Conservation (phyloP, 2,329 filamentous ascomycete species). For the Saccharata proteae region DNA sequence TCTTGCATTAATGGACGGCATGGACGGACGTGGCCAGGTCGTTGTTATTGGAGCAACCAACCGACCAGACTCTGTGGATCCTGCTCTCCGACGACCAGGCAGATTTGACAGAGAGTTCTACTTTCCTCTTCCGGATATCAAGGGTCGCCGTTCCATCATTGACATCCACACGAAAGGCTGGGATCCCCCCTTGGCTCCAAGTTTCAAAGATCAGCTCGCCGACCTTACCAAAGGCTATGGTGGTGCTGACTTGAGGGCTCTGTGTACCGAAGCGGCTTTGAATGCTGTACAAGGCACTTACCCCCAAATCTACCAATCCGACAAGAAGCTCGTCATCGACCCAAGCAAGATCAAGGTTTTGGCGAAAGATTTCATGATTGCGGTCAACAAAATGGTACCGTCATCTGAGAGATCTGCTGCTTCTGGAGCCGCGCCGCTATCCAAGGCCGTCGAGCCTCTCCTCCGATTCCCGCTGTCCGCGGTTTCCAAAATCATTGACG, state of each 20-base stretch:
- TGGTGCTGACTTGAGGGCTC: conserved; percentile 82
- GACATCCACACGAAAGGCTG: conserved; percentile 93
- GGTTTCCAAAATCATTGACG: conserved; percentile 59
- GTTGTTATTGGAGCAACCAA: conserved; percentile 99
- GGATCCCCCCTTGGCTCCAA: conserved; percentile 60
- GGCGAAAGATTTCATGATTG: conserved; percentile 94
- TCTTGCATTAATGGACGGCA: conserved; percentile 91
- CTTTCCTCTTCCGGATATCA: conserved; percentile 77
- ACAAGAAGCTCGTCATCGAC: conserved; percentile 81
- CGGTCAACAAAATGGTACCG: conserved; percentile 89
- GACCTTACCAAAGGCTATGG: conserved; percentile 92
- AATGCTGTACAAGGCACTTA: conserved; percentile 94
- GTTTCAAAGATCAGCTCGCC: conserved; percentile 74
- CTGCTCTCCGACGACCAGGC: conserved; percentile 83
- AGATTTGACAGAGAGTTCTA: conserved; percentile 97
- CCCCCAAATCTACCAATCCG: conserved; percentile 87
- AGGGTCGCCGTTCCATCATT: conserved; percentile 72
- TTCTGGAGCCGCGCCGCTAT: conserved; percentile 70
- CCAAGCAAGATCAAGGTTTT: conserved; percentile 72
- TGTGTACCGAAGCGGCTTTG: conserved; percentile 90
- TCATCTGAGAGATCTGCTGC: conserved; percentile 85
- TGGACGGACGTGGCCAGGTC: conserved; percentile 96
- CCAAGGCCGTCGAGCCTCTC: conserved; percentile 68
- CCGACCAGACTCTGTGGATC: conserved; percentile 89
- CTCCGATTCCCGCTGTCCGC: conserved; percentile 58